Evolutionary conservation across 1,139 yeast species (phyloP), one percentile per base, ranked within the genome.

Genomic region (Wickerhamomyces sp.): DNA sequence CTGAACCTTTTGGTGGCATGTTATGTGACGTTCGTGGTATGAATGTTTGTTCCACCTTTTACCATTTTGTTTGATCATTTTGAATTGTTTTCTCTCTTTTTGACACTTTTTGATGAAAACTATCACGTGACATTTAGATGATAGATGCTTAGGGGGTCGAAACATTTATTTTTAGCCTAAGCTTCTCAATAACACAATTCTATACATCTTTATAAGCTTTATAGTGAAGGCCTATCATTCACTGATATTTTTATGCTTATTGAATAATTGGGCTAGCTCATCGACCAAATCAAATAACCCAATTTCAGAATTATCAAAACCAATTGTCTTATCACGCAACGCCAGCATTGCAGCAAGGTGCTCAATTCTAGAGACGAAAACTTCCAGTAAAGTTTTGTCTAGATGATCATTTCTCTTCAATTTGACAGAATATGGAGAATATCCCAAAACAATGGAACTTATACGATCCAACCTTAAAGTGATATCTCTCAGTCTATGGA

Each of bases 381-480:
- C 74, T 39, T 70, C 71, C 44, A 74, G 61, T 28, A 73, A 56
- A 5, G 64, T 68, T 28, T 71, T 49, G 38, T 52, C 58, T 8
- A 44, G n/a, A 36, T 45, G 50, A 7, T 61, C 47, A 60, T 32
- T 25, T 46, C 41, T 72, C 72, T 36, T 61, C 46, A 44, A 61
- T 68, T 38, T 62, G 54, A 42, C 5, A 51, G 38, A 27, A 48
- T 55, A 40, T 52, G 41, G 12, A 3, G 37, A 20, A 9, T 35
- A 34, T 13, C 55, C 56, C 21, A 47, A 41, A 3, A 53, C 20
- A 9, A 9, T 31, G 12, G 58, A 45, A 5, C 45, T 59, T 13
- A 78, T 56, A 31, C 64, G 66, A 45, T 78, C 85, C 40, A 79
- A 58, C 44, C 75, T 60, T 36, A 76, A 54, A 0, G 78, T 66